A percentile compares a stretch with the other conserved stretches of the same genome.
phyloP scores from a whole-genome alignment of 2,329 filamentous ascomycete species.

The Pseudocercospora pini-densiflorae region DNA sequence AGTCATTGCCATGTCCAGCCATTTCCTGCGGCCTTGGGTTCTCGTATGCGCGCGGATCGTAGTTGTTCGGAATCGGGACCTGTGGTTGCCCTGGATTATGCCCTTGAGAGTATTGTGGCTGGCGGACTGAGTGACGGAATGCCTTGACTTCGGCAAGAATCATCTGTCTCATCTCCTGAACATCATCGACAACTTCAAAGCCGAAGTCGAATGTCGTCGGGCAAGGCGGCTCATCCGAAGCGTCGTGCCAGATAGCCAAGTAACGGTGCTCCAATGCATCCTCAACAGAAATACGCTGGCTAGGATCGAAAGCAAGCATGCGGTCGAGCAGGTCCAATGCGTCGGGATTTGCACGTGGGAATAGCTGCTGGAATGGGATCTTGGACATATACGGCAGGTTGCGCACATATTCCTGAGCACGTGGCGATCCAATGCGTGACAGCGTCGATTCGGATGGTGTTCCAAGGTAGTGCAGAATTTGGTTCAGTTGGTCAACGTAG shows the following conservation, averaged over 20 bases:
- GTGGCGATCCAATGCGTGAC: constrained; percentile 88
- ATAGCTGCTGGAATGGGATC: constrained; percentile 83
- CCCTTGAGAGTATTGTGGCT: constrained; percentile 50
- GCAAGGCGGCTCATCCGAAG: constrained; percentile 91
- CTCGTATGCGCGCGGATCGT: constrained; percentile 62
- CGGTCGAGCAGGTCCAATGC: constrained; percentile 93
- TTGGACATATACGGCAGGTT: constrained; percentile 68
- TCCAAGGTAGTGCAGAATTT: constrained; percentile 96
- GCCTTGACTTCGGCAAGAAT: constrained; percentile 91
- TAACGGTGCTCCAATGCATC: constrained; percentile 95
- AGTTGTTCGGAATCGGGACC: constrained; percentile 67
- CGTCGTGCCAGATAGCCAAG: constrained; percentile 97
- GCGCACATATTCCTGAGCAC: constrained; percentile 97
- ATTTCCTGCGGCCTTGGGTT: constrained; percentile 64
- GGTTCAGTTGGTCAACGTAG: constrained; percentile 99
- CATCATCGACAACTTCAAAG: constrained; percentile 96
- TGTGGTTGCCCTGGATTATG: constrained; percentile 45
- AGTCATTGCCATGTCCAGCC: constrained; percentile 69
- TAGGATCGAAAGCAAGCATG: constrained; percentile 97
- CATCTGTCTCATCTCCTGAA: constrained; percentile 94
- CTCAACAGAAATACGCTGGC: constrained; percentile 90
- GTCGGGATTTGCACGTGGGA: constrained; percentile 94
- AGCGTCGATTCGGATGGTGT: constrained; percentile 96
- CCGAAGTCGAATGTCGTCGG: constrained; percentile 96
- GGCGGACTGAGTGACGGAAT: constrained; percentile 65